phyloP scores from a whole-genome alignment of 2,329 filamentous ascomycete genomes.

The Aspergillus sp. region DNA sequence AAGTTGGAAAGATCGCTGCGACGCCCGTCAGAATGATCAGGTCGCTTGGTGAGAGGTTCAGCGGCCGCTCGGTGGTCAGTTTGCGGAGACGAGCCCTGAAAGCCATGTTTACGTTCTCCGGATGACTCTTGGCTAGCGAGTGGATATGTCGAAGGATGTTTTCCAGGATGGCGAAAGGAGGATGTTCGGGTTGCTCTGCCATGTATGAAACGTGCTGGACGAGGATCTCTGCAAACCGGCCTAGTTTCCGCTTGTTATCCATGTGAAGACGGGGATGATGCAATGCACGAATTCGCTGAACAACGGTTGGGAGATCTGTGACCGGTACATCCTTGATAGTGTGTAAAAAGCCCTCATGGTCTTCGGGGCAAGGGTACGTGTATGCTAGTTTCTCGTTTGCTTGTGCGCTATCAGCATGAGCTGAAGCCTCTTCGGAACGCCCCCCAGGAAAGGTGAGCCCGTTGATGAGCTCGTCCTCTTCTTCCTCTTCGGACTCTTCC shows the following conservation, averaged over 20 bases:
- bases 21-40: conserved; percentile 77
- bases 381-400: conserved; percentile 58
- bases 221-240: conserved; percentile 44
- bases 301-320: conserved; percentile 64
- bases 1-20: conserved; percentile 81
- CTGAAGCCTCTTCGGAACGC: conserved; percentile 13
- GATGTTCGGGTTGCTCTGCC: conserved; percentile 42
- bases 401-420: conserved; percentile 37
- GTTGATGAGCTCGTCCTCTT: conserved; percentile 62
- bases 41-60: conserved; percentile 60
- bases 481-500: conserved; percentile 38
- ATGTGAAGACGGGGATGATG: conserved; percentile 81
- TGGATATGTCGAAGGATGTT: conserved; percentile 82
- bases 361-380: conserved; percentile 78
- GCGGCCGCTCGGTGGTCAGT: conserved; percentile 45
- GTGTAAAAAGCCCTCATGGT: conserved; percentile 64
- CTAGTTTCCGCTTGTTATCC: conserved; percentile 77
- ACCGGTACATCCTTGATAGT: conserved; percentile 56
- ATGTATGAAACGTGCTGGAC: conserved; percentile 54
- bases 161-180: conserved; percentile 65
- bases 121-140: conserved; percentile 80
- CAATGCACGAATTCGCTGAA: conserved; percentile 86
- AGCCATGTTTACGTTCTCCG: conserved; percentile 66
- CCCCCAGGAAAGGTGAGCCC: conserved; percentile 48
- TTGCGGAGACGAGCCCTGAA: conserved; percentile 66